phyloP scores from a whole-genome alignment of 139 green algal genomes.

The Ulvella scutata region DNA sequence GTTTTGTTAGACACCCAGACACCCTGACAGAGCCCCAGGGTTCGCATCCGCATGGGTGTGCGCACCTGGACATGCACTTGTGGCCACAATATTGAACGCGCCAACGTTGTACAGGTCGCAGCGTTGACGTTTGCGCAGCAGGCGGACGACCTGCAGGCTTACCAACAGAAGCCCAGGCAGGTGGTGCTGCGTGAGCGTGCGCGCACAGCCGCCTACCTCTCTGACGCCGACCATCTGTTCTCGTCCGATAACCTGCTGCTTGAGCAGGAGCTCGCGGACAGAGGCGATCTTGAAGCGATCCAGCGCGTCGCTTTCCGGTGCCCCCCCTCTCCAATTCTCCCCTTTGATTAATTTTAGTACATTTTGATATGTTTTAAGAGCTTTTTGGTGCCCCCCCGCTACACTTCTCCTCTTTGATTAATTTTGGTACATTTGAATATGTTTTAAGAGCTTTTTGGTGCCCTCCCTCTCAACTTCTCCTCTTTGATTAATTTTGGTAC shows the following conservation, averaged over 20 bases:
- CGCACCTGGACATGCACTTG: background rate
- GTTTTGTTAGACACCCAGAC: no score
- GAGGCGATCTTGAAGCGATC: background rate
- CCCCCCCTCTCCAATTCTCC: no score
- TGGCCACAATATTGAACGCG: no score
- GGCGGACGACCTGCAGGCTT: background rate
- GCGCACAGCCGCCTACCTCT: background rate
- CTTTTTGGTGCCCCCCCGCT: no score
- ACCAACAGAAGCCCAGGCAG: background rate
- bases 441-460: no score
- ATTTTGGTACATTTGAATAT: no score
- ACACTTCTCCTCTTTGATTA: no score
- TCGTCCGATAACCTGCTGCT: background rate
- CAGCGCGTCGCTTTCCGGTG: background rate
- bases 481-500: no score
- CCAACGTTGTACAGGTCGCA: background rate
- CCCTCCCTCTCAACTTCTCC: no score
- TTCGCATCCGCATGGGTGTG: background rate
- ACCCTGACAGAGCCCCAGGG: no score
- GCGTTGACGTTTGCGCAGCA: background rate
- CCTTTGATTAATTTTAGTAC: no score
- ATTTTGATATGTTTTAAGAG: no score
- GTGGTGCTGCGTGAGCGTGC: constrained; percentile 4
- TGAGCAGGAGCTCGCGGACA: background rate
- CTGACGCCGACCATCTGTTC: background rate